Evolutionary conservation across 257 asterid species (phyloP).

Genomic region (Nemophila menziesii): DNA sequence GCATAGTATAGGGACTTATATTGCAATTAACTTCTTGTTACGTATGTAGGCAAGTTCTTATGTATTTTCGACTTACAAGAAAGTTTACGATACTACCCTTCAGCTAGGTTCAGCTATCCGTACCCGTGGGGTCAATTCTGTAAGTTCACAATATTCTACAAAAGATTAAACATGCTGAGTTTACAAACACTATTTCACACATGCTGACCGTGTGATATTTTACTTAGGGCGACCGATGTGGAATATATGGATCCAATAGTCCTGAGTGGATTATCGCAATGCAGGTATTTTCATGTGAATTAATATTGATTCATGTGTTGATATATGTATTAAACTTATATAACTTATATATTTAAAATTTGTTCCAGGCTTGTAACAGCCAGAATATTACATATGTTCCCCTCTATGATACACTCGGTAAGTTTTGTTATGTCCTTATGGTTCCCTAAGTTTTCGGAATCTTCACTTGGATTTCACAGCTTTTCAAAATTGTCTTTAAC

Average conservation of each 20-base stretch:
- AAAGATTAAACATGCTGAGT: neutral
- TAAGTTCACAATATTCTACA: slow-evolving; percentile 16
- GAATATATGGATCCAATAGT: slow-evolving; percentile 74
- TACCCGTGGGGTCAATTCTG: slow-evolving; percentile 59
- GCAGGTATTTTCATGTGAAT: slow-evolving; percentile 40
- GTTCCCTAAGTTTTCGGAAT: no score
- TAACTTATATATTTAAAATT: slow-evolving; percentile 8
- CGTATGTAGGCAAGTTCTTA: slow-evolving; percentile 54
- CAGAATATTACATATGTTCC: slow-evolving; percentile 78
- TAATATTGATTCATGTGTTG: neutral
- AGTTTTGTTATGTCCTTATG: slow-evolving; percentile 8
- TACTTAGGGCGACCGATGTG: slow-evolving; percentile 70
- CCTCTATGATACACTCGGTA: slow-evolving; percentile 81
- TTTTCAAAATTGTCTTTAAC: no score
- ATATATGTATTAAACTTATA: neutral
- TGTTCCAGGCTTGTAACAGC: slow-evolving; percentile 70
- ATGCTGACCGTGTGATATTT: neutral
- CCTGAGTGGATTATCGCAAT: slow-evolving; percentile 89
- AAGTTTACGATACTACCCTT: slow-evolving; percentile 37
- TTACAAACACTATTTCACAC: neutral
- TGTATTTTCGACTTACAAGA: slow-evolving; percentile 52
- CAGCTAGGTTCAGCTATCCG: slow-evolving; percentile 73
- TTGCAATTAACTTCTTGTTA: slow-evolving; percentile 1
- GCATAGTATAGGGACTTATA: neutral
- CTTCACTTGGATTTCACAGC: no score